Evolutionary conservation across 2,329 filamentous ascomycete genomes (phyloP).

Genomic region (Knoxdaviesia proteae): DNA sequence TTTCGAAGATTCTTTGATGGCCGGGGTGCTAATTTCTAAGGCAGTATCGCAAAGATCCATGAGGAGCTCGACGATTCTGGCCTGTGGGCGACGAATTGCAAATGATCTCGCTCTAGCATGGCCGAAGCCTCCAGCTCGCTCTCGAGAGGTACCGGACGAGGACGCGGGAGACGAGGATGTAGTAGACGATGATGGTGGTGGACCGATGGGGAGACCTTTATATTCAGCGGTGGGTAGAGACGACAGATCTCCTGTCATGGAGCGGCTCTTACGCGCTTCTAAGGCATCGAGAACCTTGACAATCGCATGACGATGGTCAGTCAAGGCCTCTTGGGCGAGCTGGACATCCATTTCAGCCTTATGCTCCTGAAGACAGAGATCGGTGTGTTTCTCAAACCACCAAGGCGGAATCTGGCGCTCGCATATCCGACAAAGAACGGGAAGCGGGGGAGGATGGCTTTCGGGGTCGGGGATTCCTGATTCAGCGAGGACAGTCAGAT

Average conservation of each 20-base stretch:
- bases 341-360: constrained; percentile 96
- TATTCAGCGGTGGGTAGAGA: constrained; percentile 50
- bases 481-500: constrained; percentile 77
- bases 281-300: constrained; percentile 87
- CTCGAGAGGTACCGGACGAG: constrained; percentile 50
- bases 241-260: constrained; percentile 31
- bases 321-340: constrained; percentile 77
- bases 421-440: constrained; percentile 87
- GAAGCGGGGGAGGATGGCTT: constrained; percentile 58
- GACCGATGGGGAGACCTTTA: constrained; percentile 70
- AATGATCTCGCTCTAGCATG: constrained; percentile 73
- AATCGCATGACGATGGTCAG: constrained; percentile 82
- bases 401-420: constrained; percentile 92
- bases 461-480: constrained; percentile 54
- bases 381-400: constrained; percentile 99
- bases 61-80: constrained; percentile 82
- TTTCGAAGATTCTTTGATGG: constrained; percentile 66
- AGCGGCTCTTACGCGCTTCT: constrained; percentile 54
- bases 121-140: constrained; percentile 56
- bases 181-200: constrained; percentile 35
- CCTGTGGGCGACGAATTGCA: constrained; percentile 71
- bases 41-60: constrained; percentile 92
- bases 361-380: constrained; percentile 88
- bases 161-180: constrained; percentile 52
- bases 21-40: constrained; percentile 81